Base-by-base conservation (phyloP, 2,329 filamentous ascomycete genomes). In the Aureobasidium sp. region DNA sequence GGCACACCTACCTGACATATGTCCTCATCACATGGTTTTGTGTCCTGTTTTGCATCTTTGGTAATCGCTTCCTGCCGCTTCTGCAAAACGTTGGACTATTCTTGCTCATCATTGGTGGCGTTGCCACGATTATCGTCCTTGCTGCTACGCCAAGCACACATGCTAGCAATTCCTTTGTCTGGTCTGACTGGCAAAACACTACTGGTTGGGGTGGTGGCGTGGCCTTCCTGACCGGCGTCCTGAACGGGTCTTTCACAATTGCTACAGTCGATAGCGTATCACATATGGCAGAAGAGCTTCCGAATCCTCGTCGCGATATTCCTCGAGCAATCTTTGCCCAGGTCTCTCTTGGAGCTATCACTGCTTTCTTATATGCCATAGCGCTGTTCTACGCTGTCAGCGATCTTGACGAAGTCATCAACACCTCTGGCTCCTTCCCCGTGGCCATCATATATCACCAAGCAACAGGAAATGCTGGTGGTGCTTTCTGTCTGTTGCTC, bases 1-100 rank as follows among this genome's bases (percentile, higher is more conserved):
- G 83, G 83, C 81, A 85, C 61, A 76, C 82, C 35, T 86, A 84
- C 67, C 69, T 86, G 40, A 76, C 79, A 43, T 85, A 83, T 66
- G 66, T 86, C 53, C 69, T 80, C 40, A 76, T 83, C 61, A 77
- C 81, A 9, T 84, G 81, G 81, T 61, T 80, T 4, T 78, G 77
- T 61, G 78, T 79, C 53, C 67, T 69, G 38, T 75, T 80, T 61
- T 77, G 84, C 60, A 74, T 85, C 19, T 81, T 84, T 64, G 78
- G 78, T 67, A 85, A 86, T 68, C 71, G 78, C 31, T 73, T 80
- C 9, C 70, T 80, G n/a, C 74, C 76, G 13, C 67, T 72, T 29
- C 78, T 84, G 21, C 77, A 81, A 57, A 81, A 83, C 63, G 64
- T 78, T 6, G 79, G 83, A 63, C 76, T 84, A 71, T 78, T 84